Percentiles rank a stretch among this genome's conserved stretches.
These are phyloP conservation scores for Nidula microcarpa DNA, from an alignment of 768 basidiomycete genomes.

Conservation along the genomic window DNA sequence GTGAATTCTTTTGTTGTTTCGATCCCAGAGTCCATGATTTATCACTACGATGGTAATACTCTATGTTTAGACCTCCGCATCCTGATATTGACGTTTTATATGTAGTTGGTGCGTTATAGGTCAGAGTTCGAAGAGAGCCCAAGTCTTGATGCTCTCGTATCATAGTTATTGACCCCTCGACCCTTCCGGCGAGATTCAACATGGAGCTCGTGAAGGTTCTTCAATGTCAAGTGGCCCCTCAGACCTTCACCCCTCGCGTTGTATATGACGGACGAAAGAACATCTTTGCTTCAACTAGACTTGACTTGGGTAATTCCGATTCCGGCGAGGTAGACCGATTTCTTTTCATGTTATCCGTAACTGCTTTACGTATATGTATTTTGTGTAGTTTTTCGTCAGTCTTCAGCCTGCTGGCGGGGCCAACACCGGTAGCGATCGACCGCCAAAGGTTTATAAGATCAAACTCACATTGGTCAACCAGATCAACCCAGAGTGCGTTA, in stretches of 20 bases:
- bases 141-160: slow-evolving; percentile 34
- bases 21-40: slow-evolving; percentile 53
- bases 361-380: not conserved
- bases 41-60: slow-evolving; percentile 64
- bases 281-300: slow-evolving; percentile 50
- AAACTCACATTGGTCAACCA: slow-evolving; percentile 55
- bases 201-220: slow-evolving; percentile 29
- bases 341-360: not conserved
- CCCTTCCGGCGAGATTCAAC: slow-evolving; percentile 28
- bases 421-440: slow-evolving; percentile 17
- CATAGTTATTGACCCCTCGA: slow-evolving; percentile 23
- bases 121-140: slow-evolving; percentile 21
- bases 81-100: slow-evolving; percentile 23
- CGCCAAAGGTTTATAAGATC: slow-evolving; percentile 68
- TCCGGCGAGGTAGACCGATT: slow-evolving; percentile 44
- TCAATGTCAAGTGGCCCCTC: slow-evolving; percentile 38
- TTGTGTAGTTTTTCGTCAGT: not conserved
- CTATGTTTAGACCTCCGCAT: not conserved
- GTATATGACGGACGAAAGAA: slow-evolving; percentile 84
- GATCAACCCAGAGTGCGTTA: slow-evolving; percentile 27
- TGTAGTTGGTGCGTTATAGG: slow-evolving; percentile 15
- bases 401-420: not conserved
- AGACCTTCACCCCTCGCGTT: slow-evolving; percentile 61
- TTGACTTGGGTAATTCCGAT: slow-evolving; percentile 53
- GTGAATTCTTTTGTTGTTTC: slow-evolving; percentile 53